Base-by-base conservation (phyloP, 257 asterid species). In the Rauvolfia tetraphylla region DNA sequence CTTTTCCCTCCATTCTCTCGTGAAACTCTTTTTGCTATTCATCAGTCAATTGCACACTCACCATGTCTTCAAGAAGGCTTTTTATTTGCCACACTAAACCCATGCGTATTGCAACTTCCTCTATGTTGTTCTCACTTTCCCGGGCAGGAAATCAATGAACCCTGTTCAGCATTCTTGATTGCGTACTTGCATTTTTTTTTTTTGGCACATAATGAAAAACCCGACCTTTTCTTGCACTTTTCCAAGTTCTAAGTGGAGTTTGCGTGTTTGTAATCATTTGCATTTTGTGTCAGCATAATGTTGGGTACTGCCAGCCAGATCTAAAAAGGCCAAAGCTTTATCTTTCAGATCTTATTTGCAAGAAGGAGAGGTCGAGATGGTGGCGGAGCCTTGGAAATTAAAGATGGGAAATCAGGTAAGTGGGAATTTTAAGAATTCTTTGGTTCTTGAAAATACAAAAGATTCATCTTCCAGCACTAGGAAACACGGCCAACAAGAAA, bases 371-470 rank as follows among this genome's bases (percentile, higher is more conserved):
- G 83, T 53, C 78, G 88, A 86, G 66, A 92, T 95, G 98, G 98
- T 91, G 89, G 95, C 95, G 4, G 98, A 92, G 89, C 87, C 90
- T 80, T 95, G 98, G 97, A 80, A 87, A 73, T 72, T 89, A 79
- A 90, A 87, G 82, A 82, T 95, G 92, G 95, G 98, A 68, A 93
- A 86, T 84, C 98, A 95, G 89, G 98, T 95, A 75, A 92, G 97
- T 86, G 89, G 83, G 65, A 95, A 89, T 85, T 81, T 92, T 39
- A 95, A 90, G 92, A 87, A 87, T 48, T 93, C 92, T 84, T 84
- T 92, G 42, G 84, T 83, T 85, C 76, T 86, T 25, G 97, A 95
- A 48, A 89, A 82, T 81, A 84, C 90, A 27, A 74, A 87, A 22
- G 89, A 87, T 51, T 83, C 85, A 4, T 78, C 90, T 44, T 82